Conservation (phyloP, 495 filamentous ascomycete genomes). For the Cercophora sp. region DNA sequence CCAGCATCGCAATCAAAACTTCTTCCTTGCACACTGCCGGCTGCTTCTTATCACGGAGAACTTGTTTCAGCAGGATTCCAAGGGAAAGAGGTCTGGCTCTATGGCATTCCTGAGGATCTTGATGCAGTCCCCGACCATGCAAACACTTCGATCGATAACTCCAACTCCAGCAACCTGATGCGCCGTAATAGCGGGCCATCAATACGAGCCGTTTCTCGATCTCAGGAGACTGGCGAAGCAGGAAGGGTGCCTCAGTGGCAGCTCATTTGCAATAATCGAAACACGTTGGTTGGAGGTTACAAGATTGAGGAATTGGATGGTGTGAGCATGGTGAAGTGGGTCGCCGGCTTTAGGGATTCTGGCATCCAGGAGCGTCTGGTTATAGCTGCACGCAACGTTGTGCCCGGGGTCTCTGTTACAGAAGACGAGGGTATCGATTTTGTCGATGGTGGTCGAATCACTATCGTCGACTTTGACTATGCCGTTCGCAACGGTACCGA, state of each 20-base stretch:
- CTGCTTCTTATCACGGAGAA: conserved; percentile 63
- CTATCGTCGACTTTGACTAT: conserved; percentile 72
- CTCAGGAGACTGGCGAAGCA: conserved; percentile 32
- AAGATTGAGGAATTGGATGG: conserved; percentile 54
- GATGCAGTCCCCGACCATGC: conserved; percentile 49
- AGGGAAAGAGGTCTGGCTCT: conserved; percentile 71
- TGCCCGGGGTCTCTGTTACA: conserved; percentile 51
- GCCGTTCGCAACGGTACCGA: conserved; percentile 50
- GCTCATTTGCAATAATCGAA: conserved; percentile 60
- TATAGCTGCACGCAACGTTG: conserved; percentile 71
- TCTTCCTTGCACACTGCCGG: conserved; percentile 64
- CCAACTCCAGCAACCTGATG: conserved; percentile 22
- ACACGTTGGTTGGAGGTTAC: conserved; percentile 58
- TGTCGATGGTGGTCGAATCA: conserved; percentile 78
- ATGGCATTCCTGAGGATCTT: conserved; percentile 72
- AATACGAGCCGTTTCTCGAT: conserved; percentile 29
- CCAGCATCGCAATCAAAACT: conserved; percentile 40
- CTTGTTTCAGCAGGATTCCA: conserved; percentile 73
- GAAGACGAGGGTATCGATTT: conserved; percentile 72
- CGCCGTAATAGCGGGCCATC: conserved; percentile 42
- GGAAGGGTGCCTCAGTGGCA: conserved; percentile 61
- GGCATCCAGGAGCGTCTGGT: conserved; percentile 59
- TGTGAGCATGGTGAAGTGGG: conserved; percentile 59
- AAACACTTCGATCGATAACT: conserved; percentile 25
- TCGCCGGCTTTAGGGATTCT: conserved; percentile 44